A percentile compares a stretch with the other conserved stretches of the same genome.
These are phyloP conservation scores for Poa annua DNA, from an alignment of 176 grass and related monocot genomes.

Conservation along the genomic window DNA sequence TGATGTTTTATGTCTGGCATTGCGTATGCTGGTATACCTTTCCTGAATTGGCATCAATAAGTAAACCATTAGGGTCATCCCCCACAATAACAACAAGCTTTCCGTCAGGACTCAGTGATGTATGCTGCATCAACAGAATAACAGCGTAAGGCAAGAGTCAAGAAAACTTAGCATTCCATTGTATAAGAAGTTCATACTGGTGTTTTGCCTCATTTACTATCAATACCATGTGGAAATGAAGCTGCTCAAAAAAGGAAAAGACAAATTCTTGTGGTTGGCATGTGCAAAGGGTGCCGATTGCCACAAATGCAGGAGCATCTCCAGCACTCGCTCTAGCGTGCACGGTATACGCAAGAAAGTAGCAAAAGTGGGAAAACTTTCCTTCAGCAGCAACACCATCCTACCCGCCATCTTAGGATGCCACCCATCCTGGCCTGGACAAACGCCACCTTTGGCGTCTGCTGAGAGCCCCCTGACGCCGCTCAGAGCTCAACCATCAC, in stretches of 20 bases:
- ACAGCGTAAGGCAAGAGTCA: conserved; percentile 30
- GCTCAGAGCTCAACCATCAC: background rate
- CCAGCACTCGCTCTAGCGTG: background rate
- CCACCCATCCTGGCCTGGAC: conserved; percentile 4
- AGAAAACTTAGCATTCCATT: conserved; percentile 5
- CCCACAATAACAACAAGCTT: conserved; percentile 88
- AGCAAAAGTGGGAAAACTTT: background rate
- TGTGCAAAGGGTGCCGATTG: conserved; percentile 6
- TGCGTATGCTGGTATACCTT: conserved; percentile 61
- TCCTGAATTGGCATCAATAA: conserved; percentile 90
- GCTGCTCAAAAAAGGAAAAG: background rate
- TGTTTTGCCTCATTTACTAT: background rate
- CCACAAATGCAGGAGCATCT: background rate
- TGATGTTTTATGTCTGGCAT: conserved; percentile 5
- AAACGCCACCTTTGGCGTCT: background rate
- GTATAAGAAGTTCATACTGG: background rate
- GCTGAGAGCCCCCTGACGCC: background rate
- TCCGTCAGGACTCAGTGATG: conserved; percentile 89
- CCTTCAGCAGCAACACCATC: background rate
- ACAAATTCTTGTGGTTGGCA: background rate
- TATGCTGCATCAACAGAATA: conserved; percentile 75
- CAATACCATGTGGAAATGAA: background rate
- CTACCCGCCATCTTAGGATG: background rate
- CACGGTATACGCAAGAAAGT: background rate
- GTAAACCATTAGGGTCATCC: conserved; percentile 74